Percentiles rank a stretch among this genome's conserved stretches.
These are phyloP conservation scores for Monilinia fructigena DNA, from an alignment of 2,329 filamentous ascomycete genomes.

Conservation along the genomic window DNA sequence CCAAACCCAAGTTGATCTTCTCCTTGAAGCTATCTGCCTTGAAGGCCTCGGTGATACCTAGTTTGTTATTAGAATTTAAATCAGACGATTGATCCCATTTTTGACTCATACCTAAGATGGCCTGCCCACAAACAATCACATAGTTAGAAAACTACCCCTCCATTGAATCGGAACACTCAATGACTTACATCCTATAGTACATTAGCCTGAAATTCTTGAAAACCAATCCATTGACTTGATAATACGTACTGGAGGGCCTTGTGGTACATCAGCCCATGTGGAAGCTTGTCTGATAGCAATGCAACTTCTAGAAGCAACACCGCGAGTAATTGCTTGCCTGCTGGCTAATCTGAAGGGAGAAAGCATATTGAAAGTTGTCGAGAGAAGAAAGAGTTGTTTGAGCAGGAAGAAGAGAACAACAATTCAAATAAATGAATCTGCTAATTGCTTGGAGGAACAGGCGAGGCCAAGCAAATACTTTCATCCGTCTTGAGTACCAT, in stretches of 20 bases:
- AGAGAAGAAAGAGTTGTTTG: constrained; percentile 3
- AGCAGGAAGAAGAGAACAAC: not conserved
- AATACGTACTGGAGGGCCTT: constrained; percentile 84
- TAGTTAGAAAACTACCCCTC: constrained; percentile 41
- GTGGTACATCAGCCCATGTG: constrained; percentile 85
- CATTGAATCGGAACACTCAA: constrained; percentile 10
- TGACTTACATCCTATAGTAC: constrained; percentile 41
- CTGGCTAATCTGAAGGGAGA: constrained; percentile 54
- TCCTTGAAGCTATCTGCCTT: constrained; percentile 90
- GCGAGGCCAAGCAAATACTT: constrained; percentile 2
- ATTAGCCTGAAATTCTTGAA: constrained; percentile 22
- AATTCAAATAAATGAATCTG: constrained; percentile 19
- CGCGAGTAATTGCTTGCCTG: constrained; percentile 46
- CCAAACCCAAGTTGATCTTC: constrained; percentile 94
- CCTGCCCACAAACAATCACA: constrained; percentile 47
- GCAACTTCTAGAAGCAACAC: constrained; percentile 33
- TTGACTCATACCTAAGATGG: constrained; percentile 67
- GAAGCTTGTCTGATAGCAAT: constrained; percentile 48
- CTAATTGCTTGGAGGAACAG: constrained; percentile 4
- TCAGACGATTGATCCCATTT: constrained; percentile 24
- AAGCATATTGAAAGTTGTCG: constrained; percentile 49
- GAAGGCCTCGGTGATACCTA: constrained; percentile 95
- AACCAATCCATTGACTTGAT: constrained; percentile 6
- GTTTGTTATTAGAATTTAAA: constrained; percentile 36
- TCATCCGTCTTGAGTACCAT: constrained; percentile 2